A percentile compares a stretch with the other conserved stretches of the same genome.
Evolutionary conservation across 768 basidiomycete species (phyloP).

Genomic region (Trametes villosa): DNA sequence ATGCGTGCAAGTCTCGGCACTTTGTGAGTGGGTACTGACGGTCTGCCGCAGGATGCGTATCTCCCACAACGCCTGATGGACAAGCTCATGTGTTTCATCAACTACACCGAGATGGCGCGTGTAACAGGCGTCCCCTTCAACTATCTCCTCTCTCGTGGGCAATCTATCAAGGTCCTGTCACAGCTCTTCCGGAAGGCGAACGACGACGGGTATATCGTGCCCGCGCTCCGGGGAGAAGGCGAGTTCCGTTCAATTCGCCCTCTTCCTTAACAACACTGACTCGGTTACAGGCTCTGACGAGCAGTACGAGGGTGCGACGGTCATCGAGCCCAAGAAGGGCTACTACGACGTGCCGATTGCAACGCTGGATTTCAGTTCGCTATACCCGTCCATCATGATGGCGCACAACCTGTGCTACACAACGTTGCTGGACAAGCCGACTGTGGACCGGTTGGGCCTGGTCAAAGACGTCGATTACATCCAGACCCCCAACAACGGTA

Average conservation of each 20-base stretch:
- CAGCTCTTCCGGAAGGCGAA: slow-evolving; percentile 94
- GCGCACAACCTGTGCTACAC: slow-evolving; percentile 99
- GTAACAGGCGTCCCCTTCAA: slow-evolving; percentile 99
- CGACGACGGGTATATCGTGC: slow-evolving; percentile 88
- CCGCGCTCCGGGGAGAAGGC: slow-evolving; percentile 87
- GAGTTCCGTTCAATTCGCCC: slow-evolving; percentile 5
- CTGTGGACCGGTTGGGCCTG: slow-evolving; percentile 77
- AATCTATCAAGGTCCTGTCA: slow-evolving; percentile 98
- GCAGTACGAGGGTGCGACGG: slow-evolving; percentile 98
- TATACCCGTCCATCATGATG: slow-evolving; percentile 99
- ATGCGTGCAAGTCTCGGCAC: slow-evolving; percentile 5
- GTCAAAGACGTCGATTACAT: slow-evolving; percentile 90
- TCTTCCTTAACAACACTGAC: background rate
- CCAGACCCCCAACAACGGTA: slow-evolving; percentile 95
- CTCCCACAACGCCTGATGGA: slow-evolving; percentile 95
- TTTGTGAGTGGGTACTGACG: background rate
- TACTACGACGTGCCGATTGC: slow-evolving; percentile 98
- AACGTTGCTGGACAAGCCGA: slow-evolving; percentile 82
- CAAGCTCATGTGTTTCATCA: slow-evolving; percentile 99
- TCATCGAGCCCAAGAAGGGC: slow-evolving; percentile 95
- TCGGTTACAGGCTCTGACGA: slow-evolving; percentile 75
- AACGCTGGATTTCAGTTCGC: slow-evolving; percentile 96
- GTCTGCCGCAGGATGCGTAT: slow-evolving; percentile 81
- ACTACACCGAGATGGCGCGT: slow-evolving; percentile 98
- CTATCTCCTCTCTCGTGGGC: slow-evolving; percentile 88